Evolutionary conservation across 2,329 filamentous ascomycete genomes (phyloP).

Genomic region (Helotiales sp.): DNA sequence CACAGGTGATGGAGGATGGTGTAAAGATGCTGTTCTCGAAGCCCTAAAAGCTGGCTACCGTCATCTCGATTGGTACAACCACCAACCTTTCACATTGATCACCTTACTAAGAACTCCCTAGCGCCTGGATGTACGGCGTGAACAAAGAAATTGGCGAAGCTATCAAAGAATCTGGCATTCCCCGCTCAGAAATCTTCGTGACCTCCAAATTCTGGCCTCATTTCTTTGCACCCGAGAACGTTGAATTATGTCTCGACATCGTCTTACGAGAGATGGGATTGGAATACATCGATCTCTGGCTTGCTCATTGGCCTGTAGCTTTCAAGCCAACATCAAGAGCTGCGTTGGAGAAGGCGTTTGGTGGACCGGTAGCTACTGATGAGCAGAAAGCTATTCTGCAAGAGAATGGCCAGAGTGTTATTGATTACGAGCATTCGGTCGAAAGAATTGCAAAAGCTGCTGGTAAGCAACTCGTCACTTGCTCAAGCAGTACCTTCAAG

Average conservation of each 20-base stretch:
- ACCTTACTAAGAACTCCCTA: neutral
- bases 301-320: conserved; percentile 57
- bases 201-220: conserved; percentile 56
- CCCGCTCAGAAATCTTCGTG: conserved; percentile 42
- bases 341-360: conserved; percentile 11
- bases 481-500: no score
- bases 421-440: conserved; percentile 16
- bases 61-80: neutral
- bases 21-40: conserved; percentile 14
- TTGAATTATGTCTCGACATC: conserved; percentile 67
- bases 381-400: neutral
- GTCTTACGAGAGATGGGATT: conserved; percentile 70
- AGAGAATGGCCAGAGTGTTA: conserved; percentile 8
- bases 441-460: conserved; percentile 7
- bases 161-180: conserved; percentile 38
- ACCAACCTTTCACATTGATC: neutral
- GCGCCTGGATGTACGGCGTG: conserved; percentile 8
- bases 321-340: conserved; percentile 6
- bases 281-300: conserved; percentile 72
- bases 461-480: neutral
- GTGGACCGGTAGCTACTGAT: neutral
- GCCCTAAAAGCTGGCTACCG: conserved; percentile 13
- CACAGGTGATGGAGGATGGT: conserved; percentile 9
- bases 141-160: conserved; percentile 38
- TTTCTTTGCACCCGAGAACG: conserved; percentile 30